A percentile compares a stretch with the other conserved stretches of the same genome.
Evolutionary conservation across 805 yeast genomes (phyloP).

Genomic region (Cyberlindnera sargentensis): DNA sequence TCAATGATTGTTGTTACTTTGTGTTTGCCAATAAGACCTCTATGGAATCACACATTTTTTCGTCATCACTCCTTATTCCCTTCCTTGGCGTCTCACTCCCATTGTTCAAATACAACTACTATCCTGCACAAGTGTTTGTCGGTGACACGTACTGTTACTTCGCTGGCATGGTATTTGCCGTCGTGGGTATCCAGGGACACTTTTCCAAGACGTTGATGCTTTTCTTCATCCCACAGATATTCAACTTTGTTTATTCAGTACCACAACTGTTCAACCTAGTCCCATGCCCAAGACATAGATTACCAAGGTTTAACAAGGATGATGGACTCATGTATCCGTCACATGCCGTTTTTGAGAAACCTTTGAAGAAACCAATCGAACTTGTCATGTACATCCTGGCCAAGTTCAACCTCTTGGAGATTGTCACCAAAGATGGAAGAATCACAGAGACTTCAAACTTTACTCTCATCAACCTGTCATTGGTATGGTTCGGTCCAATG

Average conservation of each 20-base stretch:
- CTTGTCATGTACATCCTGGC: constrained; percentile 40
- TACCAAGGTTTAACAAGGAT: constrained; percentile 66
- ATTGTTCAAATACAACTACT: constrained; percentile 74
- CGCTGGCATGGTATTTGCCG: constrained; percentile 98
- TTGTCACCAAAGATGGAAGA: constrained; percentile 21
- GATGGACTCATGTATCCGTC: constrained; percentile 78
- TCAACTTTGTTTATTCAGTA: constrained; percentile 83
- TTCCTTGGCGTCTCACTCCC: constrained; percentile 80
- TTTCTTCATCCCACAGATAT: constrained; percentile 83
- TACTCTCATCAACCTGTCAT: constrained; percentile 76
- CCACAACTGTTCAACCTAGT: constrained; percentile 85
- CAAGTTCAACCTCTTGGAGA: constrained; percentile 40
- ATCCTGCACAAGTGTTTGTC: constrained; percentile 88
- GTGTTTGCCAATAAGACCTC: constrained; percentile 33
- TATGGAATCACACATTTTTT: constrained; percentile 74
- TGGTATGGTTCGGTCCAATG: constrained; percentile 87
- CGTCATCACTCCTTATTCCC: constrained; percentile 75
- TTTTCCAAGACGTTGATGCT: constrained; percentile 87
- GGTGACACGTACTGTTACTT: constrained; percentile 98
- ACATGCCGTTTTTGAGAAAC: constrained; percentile 34
- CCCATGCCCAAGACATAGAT: constrained; percentile 93
- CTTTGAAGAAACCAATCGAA: constrained; percentile 27
- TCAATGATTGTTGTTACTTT: constrained; percentile 73
- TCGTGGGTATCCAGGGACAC: constrained; percentile 93
- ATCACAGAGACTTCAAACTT: constrained; percentile 41